Base-by-base conservation (phyloP, 176 grass and related monocot species). In the Pharus latifolius region DNA sequence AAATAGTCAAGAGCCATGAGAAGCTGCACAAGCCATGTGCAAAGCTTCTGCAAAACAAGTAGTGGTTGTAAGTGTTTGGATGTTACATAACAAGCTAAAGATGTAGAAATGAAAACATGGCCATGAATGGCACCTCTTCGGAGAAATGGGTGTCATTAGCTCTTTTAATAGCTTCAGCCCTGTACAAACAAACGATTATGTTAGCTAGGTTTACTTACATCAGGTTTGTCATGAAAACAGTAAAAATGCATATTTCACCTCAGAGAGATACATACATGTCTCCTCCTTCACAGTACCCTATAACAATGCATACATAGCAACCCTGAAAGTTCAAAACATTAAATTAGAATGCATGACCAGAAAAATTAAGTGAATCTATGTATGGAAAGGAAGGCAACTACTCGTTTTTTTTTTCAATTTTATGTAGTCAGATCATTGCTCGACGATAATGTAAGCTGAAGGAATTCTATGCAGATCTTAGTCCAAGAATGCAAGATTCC, bases 1-100 rank as follows among this genome's bases (percentile, higher is more conserved):
- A 96, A 81, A 77, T 96, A 96, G 71, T 96, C 88, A 75, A 96
- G 89, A 70, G 93, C 88, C 89, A 90, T 92, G 18, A 96, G 86
- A 69, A 96, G 84, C 30, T 96, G 93, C 56, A 96, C 93, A 10
- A 96, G 83, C 93, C 93, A 96, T 63, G 89, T 92, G 62, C 93
- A 96, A 72, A 96, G 72, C 56, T 89, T 96, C 93, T 96, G 80
- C 48, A 69, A 69, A 73, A 88, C 13, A 48, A 69, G 17, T 41
- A 72, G 73, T 7, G 45, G 26, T 51, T 41, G 8, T 74, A 26
- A 3, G 43, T 30, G 30, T 30, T 29, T 60, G 23, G 59, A 28
- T 65, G 28, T 49, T 53, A 18, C 28, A 52, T 7, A 83, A 53
- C 29, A 72, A 67, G 8, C 16, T 17, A 30, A 55, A 22, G 3